A percentile compares a stretch with the other conserved stretches of the same genome.
phyloP scores from a whole-genome alignment of 441 rosid genomes.

The Populus hybrid region DNA sequence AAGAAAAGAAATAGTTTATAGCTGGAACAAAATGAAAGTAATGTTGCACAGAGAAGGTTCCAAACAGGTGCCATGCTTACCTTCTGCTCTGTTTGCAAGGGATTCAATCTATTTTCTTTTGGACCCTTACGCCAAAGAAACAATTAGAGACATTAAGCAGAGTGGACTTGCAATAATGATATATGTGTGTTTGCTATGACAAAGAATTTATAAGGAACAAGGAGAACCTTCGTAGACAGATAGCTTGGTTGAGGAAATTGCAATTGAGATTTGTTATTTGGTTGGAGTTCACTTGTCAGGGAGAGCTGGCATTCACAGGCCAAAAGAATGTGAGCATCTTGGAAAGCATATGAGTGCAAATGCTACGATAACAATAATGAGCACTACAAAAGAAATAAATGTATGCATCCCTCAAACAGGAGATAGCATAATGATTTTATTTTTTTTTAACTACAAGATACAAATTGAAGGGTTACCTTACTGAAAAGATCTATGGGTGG shows the following conservation, averaged over 20 bases:
- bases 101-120: conserved; percentile 78
- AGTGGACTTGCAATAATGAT: conserved; percentile 4
- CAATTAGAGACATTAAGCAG: conserved; percentile 23
- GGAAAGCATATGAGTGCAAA: not conserved
- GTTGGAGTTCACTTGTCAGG: conserved; percentile 52
- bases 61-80: conserved; percentile 30
- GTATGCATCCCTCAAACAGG: conserved; percentile 4
- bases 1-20: not conserved
- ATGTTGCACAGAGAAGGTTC: not conserved
- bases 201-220: conserved; percentile 11
- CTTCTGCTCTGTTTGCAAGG: conserved; percentile 61
- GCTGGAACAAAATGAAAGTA: not conserved
- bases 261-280: conserved; percentile 40
- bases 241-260: conserved; percentile 36
- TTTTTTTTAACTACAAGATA: not conserved
- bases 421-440: not conserved
- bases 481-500: conserved; percentile 79
- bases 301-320: conserved; percentile 48
- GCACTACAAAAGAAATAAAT: not conserved
- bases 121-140: conserved; percentile 60
- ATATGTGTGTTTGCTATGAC: conserved; percentile 7
- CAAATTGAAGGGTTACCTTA: conserved; percentile 48
- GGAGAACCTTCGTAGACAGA: conserved; percentile 49
- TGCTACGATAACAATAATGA: not conserved
- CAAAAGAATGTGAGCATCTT: not conserved